A percentile compares a stretch with the other conserved stretches of the same genome.
Evolutionary conservation across 352 stramenopile genomes (phyloP).

Genomic region (Globisporangium echinulatum): DNA sequence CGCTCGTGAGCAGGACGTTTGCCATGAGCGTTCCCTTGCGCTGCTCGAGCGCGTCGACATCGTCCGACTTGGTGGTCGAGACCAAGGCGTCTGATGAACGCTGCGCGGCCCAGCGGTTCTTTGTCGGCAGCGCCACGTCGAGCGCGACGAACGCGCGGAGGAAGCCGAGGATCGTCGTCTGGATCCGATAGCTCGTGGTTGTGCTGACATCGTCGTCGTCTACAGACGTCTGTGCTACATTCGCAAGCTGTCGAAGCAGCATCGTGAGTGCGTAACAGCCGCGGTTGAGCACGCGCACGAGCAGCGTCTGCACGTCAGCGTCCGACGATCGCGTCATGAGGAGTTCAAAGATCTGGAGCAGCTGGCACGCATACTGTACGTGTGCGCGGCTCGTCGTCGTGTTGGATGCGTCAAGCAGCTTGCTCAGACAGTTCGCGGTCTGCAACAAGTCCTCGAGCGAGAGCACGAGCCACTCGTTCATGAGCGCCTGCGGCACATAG

Average conservation of each 20-base stretch:
- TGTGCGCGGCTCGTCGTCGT: not conserved
- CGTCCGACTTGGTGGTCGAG: constrained; percentile 15
- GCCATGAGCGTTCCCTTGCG: constrained; percentile 49
- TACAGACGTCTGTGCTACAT: not conserved
- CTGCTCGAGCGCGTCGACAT: constrained; percentile 48
- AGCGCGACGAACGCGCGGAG: constrained; percentile 30
- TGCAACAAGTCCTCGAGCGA: constrained; percentile 44
- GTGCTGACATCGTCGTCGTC: not conserved
- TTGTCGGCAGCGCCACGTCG: constrained; percentile 23
- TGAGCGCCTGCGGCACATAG: constrained; percentile 29
- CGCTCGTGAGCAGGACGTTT: constrained; percentile 24
- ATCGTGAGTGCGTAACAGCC: constrained; percentile 20
- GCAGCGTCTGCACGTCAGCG: constrained; percentile 32
- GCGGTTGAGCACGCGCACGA: constrained; percentile 24
- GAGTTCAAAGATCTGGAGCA: constrained; percentile 28
- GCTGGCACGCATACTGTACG: constrained; percentile 15
- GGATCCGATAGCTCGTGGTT: constrained; percentile 10
- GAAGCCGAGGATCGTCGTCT: constrained; percentile 26
- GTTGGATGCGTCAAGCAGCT: constrained; percentile 13
- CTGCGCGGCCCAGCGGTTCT: constrained; percentile 11
- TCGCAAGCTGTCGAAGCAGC: constrained; percentile 17
- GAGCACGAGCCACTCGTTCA: constrained; percentile 51
- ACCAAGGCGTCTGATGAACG: not conserved
- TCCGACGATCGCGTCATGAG: constrained; percentile 34
- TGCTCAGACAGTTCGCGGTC: constrained; percentile 20